A percentile compares a stretch with the other conserved stretches of the same genome.
These are phyloP conservation scores for Fagopyrum homotropicum DNA, from an alignment of 148 eudicot genomes.

Conservation along the genomic window DNA sequence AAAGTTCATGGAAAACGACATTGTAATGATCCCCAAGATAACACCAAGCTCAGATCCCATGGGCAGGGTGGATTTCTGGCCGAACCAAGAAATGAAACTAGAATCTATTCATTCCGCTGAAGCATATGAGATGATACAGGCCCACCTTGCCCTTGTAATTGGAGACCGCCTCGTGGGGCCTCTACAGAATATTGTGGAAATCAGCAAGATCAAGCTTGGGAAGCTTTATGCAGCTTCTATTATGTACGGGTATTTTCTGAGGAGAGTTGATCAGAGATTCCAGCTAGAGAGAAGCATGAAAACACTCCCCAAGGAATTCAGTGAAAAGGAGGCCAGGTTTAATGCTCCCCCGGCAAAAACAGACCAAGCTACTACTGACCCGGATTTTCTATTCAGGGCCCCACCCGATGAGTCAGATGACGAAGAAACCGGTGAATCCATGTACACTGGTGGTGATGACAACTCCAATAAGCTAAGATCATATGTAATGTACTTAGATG, in stretches of 20 bases:
- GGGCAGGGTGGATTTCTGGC: slow-evolving; percentile 87
- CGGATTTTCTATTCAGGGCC: slow-evolving; percentile 50
- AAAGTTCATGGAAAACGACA: slow-evolving; percentile 55
- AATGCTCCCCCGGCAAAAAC: slow-evolving; percentile 29
- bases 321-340: slow-evolving; percentile 22
- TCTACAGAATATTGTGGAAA: slow-evolving; percentile 43
- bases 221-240: slow-evolving; percentile 95
- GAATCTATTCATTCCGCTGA: slow-evolving; percentile 78
- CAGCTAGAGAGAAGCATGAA: slow-evolving; percentile 89
- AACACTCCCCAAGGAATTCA: slow-evolving; percentile 70
- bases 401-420: slow-evolving; percentile 46
- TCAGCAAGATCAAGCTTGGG: slow-evolving; percentile 88
- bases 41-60: slow-evolving; percentile 43
- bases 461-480: slow-evolving; percentile 57
- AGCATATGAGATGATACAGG: slow-evolving; percentile 85
- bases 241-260: slow-evolving; percentile 91
- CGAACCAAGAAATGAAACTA: slow-evolving; percentile 79
- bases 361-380: slow-evolving; percentile 70
- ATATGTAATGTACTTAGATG: slow-evolving; percentile 88
- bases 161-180: slow-evolving; percentile 75
- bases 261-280: slow-evolving; percentile 81
- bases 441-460: slow-evolving; percentile 29
- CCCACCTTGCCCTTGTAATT: slow-evolving; percentile 71
- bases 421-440: slow-evolving; percentile 20
- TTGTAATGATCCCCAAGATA: slow-evolving; percentile 72